A percentile compares a stretch with the other conserved stretches of the same genome.
These are phyloP conservation scores for Amoeboaphelidium protococcarum DNA, from an alignment of 371 early-diverging fungal species.

Conservation along the genomic window DNA sequence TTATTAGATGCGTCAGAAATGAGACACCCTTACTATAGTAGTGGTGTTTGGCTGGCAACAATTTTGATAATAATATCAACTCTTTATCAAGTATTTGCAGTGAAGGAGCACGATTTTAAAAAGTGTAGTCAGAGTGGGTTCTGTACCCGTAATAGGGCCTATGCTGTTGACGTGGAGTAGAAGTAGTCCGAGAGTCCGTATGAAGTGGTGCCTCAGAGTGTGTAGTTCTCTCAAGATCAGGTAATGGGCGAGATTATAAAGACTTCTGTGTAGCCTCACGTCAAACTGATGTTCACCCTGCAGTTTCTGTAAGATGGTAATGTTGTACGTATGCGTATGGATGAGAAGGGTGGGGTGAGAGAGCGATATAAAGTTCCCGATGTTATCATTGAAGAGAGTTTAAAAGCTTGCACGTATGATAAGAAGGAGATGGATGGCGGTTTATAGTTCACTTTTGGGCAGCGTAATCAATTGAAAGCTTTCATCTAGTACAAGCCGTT, in stretches of 20 bases:
- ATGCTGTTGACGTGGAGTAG: slow-evolving; percentile 31
- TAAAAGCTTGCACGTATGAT: neutral
- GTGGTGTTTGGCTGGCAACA: no score
- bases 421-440: no score
- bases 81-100: no score
- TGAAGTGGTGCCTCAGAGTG: neutral
- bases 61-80: no score
- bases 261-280: slow-evolving; percentile 3
- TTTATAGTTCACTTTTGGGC: no score
- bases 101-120: slow-evolving; percentile 66
- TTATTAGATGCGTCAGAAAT: no score
- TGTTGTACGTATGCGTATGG: neutral
- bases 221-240: neutral
- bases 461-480: slow-evolving; percentile 6
- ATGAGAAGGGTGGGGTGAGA: slow-evolving; percentile 4
- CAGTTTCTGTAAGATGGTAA: neutral
- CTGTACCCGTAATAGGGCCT: slow-evolving; percentile 63
- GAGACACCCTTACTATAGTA: no score
- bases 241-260: slow-evolving; percentile 2
- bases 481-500: slow-evolving; percentile 28
- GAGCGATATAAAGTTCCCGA: slow-evolving; percentile 1
- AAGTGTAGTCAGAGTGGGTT: slow-evolving; percentile 63
- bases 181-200: slow-evolving; percentile 1
- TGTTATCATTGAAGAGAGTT: slow-evolving; percentile 1
- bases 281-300: neutral